These are phyloP conservation scores for Elaeis oleifera DNA, from an alignment of 202 grass and related monocot genomes.

Conservation along the genomic window DNA sequence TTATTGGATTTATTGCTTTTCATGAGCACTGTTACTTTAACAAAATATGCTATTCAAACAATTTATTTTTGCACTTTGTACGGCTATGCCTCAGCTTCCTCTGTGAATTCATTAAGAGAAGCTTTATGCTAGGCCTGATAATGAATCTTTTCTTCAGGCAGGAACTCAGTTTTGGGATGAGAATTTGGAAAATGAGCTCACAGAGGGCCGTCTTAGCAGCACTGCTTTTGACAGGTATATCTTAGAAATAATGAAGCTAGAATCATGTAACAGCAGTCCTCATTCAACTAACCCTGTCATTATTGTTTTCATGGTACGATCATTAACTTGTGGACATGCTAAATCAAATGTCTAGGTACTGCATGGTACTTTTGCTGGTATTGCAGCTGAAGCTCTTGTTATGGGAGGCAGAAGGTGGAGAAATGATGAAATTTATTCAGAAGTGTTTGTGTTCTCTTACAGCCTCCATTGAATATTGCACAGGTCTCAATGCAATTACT, in stretches of 20 bases:
- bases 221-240: slow-evolving; percentile 87
- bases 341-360: slow-evolving; percentile 47
- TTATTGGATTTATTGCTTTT: too few species aligned
- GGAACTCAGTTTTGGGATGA: slow-evolving; percentile 98
- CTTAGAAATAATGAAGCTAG: background rate
- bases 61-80: too few species aligned
- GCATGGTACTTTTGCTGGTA: slow-evolving; percentile 87
- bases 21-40: too few species aligned
- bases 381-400: slow-evolving; percentile 89
- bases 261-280: too few species aligned
- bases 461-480: slow-evolving; percentile 59
- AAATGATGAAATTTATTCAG: slow-evolving; percentile 97
- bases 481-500: slow-evolving; percentile 30
- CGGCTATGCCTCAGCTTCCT: too few species aligned
- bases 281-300: too few species aligned
- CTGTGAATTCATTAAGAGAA: too few species aligned
- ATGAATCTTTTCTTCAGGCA: slow-evolving; percentile 42
- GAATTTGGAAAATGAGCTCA: slow-evolving; percentile 83
- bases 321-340: too few species aligned
- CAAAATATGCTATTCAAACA: too few species aligned
- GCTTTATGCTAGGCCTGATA: too few species aligned
- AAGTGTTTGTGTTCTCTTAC: slow-evolving; percentile 62
- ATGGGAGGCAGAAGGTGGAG: slow-evolving; percentile 94
- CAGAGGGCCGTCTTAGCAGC: slow-evolving; percentile 62
- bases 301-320: too few species aligned